Base-by-base conservation (phyloP, 768 basidiomycete species). In the Termitomyces sp. region DNA sequence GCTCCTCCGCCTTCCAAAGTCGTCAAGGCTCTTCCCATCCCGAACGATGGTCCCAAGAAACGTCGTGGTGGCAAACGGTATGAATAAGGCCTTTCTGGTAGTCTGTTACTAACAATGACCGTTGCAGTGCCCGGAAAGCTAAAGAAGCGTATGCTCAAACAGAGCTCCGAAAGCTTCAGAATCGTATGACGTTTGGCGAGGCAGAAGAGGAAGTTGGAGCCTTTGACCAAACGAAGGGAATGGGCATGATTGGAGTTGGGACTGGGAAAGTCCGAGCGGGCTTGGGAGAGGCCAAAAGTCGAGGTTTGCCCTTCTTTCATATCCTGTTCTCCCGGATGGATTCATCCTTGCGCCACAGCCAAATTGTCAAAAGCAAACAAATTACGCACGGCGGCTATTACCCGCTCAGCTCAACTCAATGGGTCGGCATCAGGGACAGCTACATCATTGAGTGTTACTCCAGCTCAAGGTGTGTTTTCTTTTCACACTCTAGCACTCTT, bases 131-230 rank as follows among this genome's bases (percentile, higher is more conserved):
- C 1, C 86, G 97, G 48, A 96, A 98, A 70, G 91, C 94, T n/a
- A 99, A 99, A 70, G 97, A 98, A 73, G 95, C 94, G 1, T 95
- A 95, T 68, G 95, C 94, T 5, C 91, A 94, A 73, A 98, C 97
- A 2, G 97, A 99, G 70, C 78, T 99, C 47, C 87, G 95, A 62
- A 98, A 98, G 74, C 78, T 97, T 62, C 96, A 98, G 75, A 99
- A 99, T 71, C 86, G 97, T 49, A 91, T 98, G 90, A 85, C 79
- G 57, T 98, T 99, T 66, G 97, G 96, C 44, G 88, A 96, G 72
- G 89, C 88, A 1, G 97, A 98, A 68, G 89, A 95, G 67, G 97
- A 99, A 71, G 91, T 95, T 46, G 96, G 95, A 18, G 92, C 95
- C 34, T 95, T 93, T 65, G 97, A 97, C 75, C 88, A 98, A 76